These are phyloP conservation scores for Eucalyptus pauciflora DNA, from an alignment of 345 rosid species.

Conservation along the genomic window DNA sequence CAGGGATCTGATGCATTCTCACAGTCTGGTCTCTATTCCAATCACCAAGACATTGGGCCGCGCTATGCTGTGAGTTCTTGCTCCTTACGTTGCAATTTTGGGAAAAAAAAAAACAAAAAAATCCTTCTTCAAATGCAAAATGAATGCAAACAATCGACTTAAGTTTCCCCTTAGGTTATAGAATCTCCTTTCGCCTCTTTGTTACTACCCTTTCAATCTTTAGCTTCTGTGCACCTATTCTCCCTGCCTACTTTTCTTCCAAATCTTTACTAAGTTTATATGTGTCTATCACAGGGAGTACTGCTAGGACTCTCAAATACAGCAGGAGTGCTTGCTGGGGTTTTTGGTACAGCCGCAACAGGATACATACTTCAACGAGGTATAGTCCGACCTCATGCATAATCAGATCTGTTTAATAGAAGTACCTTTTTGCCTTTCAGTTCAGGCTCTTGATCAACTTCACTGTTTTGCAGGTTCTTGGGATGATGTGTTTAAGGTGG, in stretches of 20 bases:
- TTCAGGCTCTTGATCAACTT: neutral
- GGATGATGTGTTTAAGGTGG: slow-evolving; percentile 91
- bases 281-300: slow-evolving; percentile 55
- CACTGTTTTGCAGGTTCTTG: slow-evolving; percentile 56
- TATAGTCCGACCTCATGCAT: neutral
- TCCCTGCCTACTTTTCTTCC: neutral
- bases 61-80: slow-evolving; percentile 73
- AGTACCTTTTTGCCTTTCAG: neutral
- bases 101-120: neutral
- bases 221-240: neutral
- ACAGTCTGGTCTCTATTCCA: slow-evolving; percentile 94
- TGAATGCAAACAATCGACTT: neutral
- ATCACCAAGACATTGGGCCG: slow-evolving; percentile 97
- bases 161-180: neutral
- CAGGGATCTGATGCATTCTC: slow-evolving; percentile 98
- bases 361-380: slow-evolving; percentile 94
- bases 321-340: slow-evolving; percentile 95
- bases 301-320: slow-evolving; percentile 90
- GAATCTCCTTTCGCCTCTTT: neutral
- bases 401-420: neutral
- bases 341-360: slow-evolving; percentile 91
- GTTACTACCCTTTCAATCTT: neutral
- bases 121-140: neutral
- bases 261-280: neutral
- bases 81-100: neutral